Base-by-base conservation (phyloP, 805 yeast species). In the Myxozyma kluyveri region DNA sequence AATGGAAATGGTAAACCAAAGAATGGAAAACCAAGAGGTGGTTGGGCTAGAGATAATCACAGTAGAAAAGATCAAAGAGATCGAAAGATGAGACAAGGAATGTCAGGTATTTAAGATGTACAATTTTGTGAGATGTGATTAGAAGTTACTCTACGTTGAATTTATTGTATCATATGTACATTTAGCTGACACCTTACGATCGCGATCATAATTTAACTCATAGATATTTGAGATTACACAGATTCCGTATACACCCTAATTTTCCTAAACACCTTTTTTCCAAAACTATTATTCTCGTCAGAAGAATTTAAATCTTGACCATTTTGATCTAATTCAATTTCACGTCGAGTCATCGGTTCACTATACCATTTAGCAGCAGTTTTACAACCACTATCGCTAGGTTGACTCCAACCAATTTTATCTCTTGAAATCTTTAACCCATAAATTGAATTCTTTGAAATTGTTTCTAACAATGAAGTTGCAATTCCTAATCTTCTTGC, bases 361-460 rank as follows among this genome's bases (percentile, higher is more conserved):
- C 47, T 19, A 48, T 42, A 38, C 67, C 68, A 66, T 9, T 23
- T 26, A 10, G 35, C 22, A 2, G 84, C 83, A 18, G 80, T 67
- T 29, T 68, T 65, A 2, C 77, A 75, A 0, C 85, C 86, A 45
- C 72, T 71, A 47, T 72, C 74, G 50, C 81, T 76, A 0, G 86
- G 85, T 64, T 81, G 86, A 57, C 83, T 80, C 72, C 82, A 81
- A 1, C 77, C 83, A 5, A 81, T 66, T 46, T 73, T 71, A 1
- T 36, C 50, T 45, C 61, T 69, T 6, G 55, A 58, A 24, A 80
- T 58, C 1, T 32, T 50, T 39, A 76, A 56, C 0, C 84, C 84
- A 60, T 77, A 79, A 3, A 79, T 63, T 41, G 74, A 69, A 39
- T 74, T 50, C 2, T 61, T 59, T 29, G 67, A 48, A 2, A 76